phyloP scores from a whole-genome alignment of 495 filamentous ascomycete genomes.

The Poronia punctata region DNA sequence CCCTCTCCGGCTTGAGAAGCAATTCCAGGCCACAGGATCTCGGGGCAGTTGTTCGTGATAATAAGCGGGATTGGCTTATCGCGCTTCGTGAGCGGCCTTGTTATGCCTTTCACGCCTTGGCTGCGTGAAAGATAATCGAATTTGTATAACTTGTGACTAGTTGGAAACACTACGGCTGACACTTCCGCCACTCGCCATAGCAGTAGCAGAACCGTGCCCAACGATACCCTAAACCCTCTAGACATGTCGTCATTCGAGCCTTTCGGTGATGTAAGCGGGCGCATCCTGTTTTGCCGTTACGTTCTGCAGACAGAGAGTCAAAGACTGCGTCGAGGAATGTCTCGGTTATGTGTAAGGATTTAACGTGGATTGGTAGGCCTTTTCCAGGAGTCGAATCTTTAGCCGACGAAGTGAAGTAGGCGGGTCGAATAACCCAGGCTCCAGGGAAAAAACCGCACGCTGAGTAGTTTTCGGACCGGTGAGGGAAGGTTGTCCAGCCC shows the following conservation, averaged over 20 bases:
- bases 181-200: conserved; percentile 3
- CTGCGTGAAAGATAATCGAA: conserved; percentile 24
- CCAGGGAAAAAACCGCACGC: too few species aligned
- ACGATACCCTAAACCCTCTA: background rate
- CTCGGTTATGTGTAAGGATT: too few species aligned
- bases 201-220: conserved; percentile 6
- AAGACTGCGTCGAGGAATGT: too few species aligned
- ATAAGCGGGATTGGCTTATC: conserved; percentile 39
- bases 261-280: background rate
- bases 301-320: too few species aligned
- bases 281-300: conserved; percentile 9
- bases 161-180: conserved; percentile 20
- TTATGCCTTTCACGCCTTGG: conserved; percentile 13
- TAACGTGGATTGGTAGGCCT: too few species aligned
- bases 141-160: conserved; percentile 18
- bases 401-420: too few species aligned
- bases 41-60: conserved; percentile 59
- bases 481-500: too few species aligned
- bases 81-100: conserved; percentile 21
- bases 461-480: too few species aligned
- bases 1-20: conserved; percentile 58
- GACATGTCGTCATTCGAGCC: background rate
- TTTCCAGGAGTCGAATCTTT: too few species aligned
- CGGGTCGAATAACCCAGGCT: too few species aligned
- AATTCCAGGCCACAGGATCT: conserved; percentile 66